These are phyloP conservation scores for Tuber magnatum DNA, from an alignment of 495 filamentous ascomycete species.

Conservation along the genomic window DNA sequence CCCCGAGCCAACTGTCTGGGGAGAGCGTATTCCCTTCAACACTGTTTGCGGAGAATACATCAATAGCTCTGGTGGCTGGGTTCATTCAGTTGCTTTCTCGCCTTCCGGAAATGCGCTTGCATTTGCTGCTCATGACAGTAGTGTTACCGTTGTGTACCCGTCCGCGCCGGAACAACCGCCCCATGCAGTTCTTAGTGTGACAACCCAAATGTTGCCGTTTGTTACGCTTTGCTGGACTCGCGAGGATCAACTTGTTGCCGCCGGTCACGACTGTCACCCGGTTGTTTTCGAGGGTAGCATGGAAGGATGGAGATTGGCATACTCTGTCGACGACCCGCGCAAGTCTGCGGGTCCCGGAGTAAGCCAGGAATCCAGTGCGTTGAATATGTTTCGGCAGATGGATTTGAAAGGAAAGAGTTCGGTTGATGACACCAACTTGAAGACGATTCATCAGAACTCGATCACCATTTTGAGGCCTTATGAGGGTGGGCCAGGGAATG, in stretches of 20 bases:
- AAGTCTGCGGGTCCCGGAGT: constrained; percentile 51
- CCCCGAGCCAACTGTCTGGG: constrained; percentile 86
- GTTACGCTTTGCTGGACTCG: constrained; percentile 86
- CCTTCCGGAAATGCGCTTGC: constrained; percentile 86
- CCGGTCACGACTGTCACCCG: constrained; percentile 92
- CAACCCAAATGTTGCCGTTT: constrained; percentile 82
- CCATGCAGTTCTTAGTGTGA: constrained; percentile 75
- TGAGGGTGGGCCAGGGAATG: constrained; percentile 55
- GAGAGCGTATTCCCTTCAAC: constrained; percentile 90
- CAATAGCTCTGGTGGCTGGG: constrained; percentile 93
- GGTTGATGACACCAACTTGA: constrained; percentile 82
- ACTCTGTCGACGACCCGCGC: constrained; percentile 71
- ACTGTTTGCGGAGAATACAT: constrained; percentile 94
- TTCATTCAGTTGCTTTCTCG: constrained; percentile 84
- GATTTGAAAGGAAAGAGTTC: constrained; percentile 80
- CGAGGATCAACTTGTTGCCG: constrained; percentile 89
- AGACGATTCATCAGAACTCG: constrained; percentile 95
- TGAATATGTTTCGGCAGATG: constrained; percentile 99
- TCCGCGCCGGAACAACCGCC: constrained; percentile 87
- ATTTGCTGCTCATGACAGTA: constrained; percentile 89
- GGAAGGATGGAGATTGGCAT: constrained; percentile 76
- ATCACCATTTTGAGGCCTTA: constrained; percentile 70
- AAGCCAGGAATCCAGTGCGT: constrained; percentile 55
- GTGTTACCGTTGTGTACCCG: constrained; percentile 91
- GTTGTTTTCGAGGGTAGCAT: constrained; percentile 80